phyloP scores from a whole-genome alignment of 345 rosid species.

The Syzygium jambos region DNA sequence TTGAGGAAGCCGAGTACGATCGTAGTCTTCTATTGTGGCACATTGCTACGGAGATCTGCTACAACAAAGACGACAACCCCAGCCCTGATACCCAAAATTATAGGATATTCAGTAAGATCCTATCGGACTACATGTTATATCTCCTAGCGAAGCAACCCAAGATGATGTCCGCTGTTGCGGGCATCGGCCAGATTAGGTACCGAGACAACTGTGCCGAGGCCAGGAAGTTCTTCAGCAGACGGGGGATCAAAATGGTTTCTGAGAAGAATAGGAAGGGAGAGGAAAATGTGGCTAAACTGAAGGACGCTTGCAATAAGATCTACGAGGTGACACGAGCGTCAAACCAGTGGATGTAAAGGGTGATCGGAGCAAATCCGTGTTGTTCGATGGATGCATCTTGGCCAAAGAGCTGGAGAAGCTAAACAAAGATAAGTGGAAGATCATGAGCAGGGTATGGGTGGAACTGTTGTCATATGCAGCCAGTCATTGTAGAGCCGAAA shows the following conservation, averaged over 20 bases:
- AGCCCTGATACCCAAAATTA: background rate
- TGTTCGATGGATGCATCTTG: conserved; percentile 50
- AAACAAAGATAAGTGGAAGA: conserved; percentile 30
- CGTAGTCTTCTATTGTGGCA: conserved; percentile 51
- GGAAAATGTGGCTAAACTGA: background rate
- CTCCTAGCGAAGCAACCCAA: conserved; percentile 2
- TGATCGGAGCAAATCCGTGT: conserved; percentile 50
- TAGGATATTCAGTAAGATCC: background rate
- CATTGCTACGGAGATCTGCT: conserved; percentile 43
- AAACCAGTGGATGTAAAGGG: conserved; percentile 36
- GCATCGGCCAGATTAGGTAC: conserved; percentile 1
- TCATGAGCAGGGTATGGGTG: conserved; percentile 52
- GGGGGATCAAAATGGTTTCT: background rate
- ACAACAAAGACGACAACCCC: background rate
- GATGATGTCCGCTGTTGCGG: conserved; percentile 1
- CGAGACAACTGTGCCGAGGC: conserved; percentile 7
- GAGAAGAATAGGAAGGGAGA: background rate
- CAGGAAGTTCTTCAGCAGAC: background rate
- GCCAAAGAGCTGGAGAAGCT: conserved; percentile 31
- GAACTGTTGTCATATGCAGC: conserved; percentile 52
- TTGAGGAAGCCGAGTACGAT: conserved; percentile 24
- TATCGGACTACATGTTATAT: conserved; percentile 8
- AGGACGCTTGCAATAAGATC: background rate
- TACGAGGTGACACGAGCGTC: conserved; percentile 14
- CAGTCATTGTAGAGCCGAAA: conserved; percentile 35